A percentile compares a stretch with the other conserved stretches of the same genome.
Conservation (phyloP, 2,329 filamentous ascomycete species). For the Cercospora sp. region DNA sequence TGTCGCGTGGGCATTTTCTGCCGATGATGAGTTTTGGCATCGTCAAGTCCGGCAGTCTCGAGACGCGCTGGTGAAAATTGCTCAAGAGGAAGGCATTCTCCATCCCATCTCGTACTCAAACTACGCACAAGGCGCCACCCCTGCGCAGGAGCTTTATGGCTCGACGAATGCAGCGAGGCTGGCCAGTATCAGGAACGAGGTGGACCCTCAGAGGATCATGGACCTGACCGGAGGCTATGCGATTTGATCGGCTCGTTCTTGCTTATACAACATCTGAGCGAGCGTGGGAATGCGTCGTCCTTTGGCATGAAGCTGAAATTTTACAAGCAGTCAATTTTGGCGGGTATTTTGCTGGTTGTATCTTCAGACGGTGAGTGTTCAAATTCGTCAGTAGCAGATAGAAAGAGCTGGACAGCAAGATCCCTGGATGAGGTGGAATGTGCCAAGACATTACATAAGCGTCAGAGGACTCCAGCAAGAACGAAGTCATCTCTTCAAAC, state of each 20-base stretch:
- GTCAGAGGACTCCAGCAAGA: not conserved
- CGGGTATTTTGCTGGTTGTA: not conserved
- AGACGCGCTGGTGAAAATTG: not conserved
- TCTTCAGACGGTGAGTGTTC: not conserved
- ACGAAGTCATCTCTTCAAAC: not conserved
- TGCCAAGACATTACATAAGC: not conserved
- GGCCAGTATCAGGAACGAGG: not conserved
- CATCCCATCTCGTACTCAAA: conserved; percentile 8
- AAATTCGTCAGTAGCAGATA: not conserved
- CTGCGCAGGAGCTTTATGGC: not conserved
- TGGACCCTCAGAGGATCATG: conserved; percentile 7
- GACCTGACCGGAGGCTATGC: conserved; percentile 4
- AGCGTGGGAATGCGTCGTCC: not conserved
- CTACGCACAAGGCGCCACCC: not conserved
- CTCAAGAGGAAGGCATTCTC: not conserved
- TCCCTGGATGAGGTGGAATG: not conserved
- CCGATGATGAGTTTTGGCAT: conserved; percentile 3
- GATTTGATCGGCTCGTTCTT: not conserved
- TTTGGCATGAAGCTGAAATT: not conserved
- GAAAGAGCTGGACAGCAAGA: not conserved
- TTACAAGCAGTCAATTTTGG: not conserved
- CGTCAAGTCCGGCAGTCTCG: conserved; percentile 1
- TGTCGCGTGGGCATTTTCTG: conserved; percentile 6
- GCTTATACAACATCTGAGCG: not conserved
- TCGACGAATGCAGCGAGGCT: not conserved